Conservation (phyloP, 1,139 yeast genomes). For the Schwanniomyces etchellsii region DNA sequence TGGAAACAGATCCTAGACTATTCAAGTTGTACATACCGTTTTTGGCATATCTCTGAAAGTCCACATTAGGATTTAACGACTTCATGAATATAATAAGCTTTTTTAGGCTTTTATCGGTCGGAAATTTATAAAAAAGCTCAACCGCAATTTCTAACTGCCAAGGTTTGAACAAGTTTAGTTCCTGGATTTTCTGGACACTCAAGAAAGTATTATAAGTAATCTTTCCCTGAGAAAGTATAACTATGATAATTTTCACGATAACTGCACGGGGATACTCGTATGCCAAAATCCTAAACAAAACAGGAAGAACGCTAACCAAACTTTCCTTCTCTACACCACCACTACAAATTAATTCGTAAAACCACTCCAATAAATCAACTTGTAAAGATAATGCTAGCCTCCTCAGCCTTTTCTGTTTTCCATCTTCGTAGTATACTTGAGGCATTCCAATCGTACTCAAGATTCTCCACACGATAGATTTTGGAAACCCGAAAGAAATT, state of each 20-base stretch:
- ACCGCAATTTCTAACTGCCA: slow-evolving; percentile 34
- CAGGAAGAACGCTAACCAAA: slow-evolving; percentile 17
- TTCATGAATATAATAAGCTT: slow-evolving; percentile 19
- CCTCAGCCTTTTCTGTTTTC: slow-evolving; percentile 18
- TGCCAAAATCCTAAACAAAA: slow-evolving; percentile 24
- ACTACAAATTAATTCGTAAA: slow-evolving; percentile 20
- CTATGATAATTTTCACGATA: slow-evolving; percentile 24
- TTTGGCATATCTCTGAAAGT: slow-evolving; percentile 7
- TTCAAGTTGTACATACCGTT: slow-evolving; percentile 6
- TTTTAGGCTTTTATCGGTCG: slow-evolving; percentile 26
- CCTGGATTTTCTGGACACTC: slow-evolving; percentile 5
- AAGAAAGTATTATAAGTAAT: slow-evolving; percentile 8
- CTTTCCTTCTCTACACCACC: slow-evolving; percentile 17
- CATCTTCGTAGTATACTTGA: slow-evolving; percentile 19
- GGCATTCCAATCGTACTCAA: slow-evolving; percentile 26
- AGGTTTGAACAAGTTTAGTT: slow-evolving; percentile 13
- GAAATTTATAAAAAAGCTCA: slow-evolving; percentile 28
- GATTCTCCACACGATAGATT: slow-evolving; percentile 14
- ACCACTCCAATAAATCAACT: slow-evolving; percentile 25
- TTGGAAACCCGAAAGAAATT: slow-evolving; percentile 7
- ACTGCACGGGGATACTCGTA: slow-evolving; percentile 30
- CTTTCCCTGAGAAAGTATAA: slow-evolving; percentile 14
- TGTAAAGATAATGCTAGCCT: slow-evolving; percentile 19
- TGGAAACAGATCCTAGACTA: slow-evolving; percentile 7
- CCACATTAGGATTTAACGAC: slow-evolving; percentile 18